Conservation (phyloP, 2,329 filamentous ascomycete species). For the Nannizzia gypsea region DNA sequence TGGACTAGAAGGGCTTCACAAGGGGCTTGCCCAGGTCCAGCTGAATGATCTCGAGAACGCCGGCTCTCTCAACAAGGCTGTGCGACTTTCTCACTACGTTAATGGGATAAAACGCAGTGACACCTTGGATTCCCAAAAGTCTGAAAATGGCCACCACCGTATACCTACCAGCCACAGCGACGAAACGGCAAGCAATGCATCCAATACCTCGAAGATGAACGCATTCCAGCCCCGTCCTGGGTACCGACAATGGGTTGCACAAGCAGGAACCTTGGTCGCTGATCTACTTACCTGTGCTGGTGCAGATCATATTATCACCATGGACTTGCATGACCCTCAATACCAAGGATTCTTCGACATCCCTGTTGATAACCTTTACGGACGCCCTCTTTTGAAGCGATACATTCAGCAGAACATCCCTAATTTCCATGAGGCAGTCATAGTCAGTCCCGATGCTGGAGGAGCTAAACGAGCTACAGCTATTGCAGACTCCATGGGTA, state of each 20-base stretch:
- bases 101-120: constrained; percentile 31
- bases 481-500: constrained; percentile 83
- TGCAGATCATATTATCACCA: constrained; percentile 92
- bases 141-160: constrained; percentile 18
- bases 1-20: constrained; percentile 58
- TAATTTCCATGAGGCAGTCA: constrained; percentile 72
- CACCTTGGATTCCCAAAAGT: constrained; percentile 29
- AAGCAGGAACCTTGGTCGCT: constrained; percentile 87
- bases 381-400: constrained; percentile 43
- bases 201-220: constrained; percentile 40
- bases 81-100: constrained; percentile 28
- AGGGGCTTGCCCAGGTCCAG: constrained; percentile 58
- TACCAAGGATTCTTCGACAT: constrained; percentile 99
- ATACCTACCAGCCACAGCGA: constrained; percentile 36
- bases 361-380: constrained; percentile 94
- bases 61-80: constrained; percentile 27
- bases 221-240: constrained; percentile 75
- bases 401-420: constrained; percentile 71
- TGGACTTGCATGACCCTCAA: constrained; percentile 92
- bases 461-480: constrained; percentile 92
- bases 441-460: constrained; percentile 92
- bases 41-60: constrained; percentile 38
- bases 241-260: constrained; percentile 97
- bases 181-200: constrained; percentile 50
- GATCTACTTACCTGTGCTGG: constrained; percentile 91